Evolutionary conservation across 2,329 filamentous ascomycete species (phyloP), one percentile per base, ranked within the genome.

Genomic region (Alternaria triticimaculans): DNA sequence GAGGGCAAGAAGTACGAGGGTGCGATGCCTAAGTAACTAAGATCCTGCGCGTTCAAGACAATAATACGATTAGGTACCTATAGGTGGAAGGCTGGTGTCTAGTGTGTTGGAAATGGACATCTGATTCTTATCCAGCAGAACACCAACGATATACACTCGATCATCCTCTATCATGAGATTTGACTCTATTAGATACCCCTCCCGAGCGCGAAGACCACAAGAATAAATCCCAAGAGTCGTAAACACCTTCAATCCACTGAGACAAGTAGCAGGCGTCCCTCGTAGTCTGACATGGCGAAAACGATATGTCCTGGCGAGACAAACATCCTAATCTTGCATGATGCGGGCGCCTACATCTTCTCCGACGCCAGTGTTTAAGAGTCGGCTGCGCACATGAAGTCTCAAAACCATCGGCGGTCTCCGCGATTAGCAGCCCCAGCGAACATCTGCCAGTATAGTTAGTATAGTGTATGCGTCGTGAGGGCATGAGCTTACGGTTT

Each of bases 401-500:
- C 33, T n/a, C 15, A n/a, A 37, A n/a, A 37, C 33, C 33, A 37
- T 37, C 2, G 15, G 33, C 33, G 15, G 1, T 41, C 37, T 41
- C 37, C n/a, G 37, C 0, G 15, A 41, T 41, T 41, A 41, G 48
- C 26, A 51, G 18, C 20, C 20, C 18, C 18, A 28, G 10, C 18
- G 26, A 30, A 51, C 18, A 4, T 15, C 48, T 51, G 3, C 8
- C 26, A 0, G n/a, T 1, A 21, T 33, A 4, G 26, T 51, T 15
- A 51, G 48, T 14, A 15, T 6, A 14, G 2, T 25, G 6, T 4
- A 25, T 25, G 2, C 6, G 23, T 25, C 6, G 23, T 25, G 6
- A 25, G 18, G 12, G 0, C 21, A 50, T 14, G 0, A 26, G 74
- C 66, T 69, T 73, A 80, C 78, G 84, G 67, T 87, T 86, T 20